Conservation (phyloP, 2,329 filamentous ascomycete species). For the Colletotrichum salicis region DNA sequence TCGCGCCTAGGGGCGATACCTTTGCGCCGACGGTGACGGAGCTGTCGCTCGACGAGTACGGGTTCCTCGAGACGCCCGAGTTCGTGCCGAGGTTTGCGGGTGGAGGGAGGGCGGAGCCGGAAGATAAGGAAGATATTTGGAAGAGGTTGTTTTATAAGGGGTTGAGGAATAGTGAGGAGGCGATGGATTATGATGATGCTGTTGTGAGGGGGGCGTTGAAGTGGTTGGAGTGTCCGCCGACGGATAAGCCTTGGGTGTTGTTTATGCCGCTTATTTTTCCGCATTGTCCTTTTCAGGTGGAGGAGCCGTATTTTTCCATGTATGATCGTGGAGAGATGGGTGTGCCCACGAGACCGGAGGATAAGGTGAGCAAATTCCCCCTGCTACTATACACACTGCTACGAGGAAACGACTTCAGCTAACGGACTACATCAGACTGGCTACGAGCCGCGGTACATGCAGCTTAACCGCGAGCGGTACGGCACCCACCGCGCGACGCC, state of each 20-base stretch:
- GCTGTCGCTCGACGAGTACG: constrained; percentile 56
- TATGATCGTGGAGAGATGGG: constrained; percentile 49
- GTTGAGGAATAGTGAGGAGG: constrained; percentile 47
- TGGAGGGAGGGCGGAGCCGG: constrained; percentile 6
- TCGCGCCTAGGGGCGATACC: constrained; percentile 53
- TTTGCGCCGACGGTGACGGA: constrained; percentile 57
- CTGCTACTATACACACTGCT: neutral
- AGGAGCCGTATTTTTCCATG: constrained; percentile 60
- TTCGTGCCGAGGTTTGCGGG: constrained; percentile 46
- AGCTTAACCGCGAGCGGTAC: constrained; percentile 49
- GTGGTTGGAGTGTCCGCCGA: constrained; percentile 56
- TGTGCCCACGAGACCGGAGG: constrained; percentile 8
- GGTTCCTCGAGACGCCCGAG: constrained; percentile 53
- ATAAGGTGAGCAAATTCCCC: constrained; percentile 15
- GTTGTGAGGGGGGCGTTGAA: constrained; percentile 52
- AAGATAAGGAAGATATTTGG: constrained; percentile 48
- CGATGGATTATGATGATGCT: constrained; percentile 57
- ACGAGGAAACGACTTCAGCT: neutral
- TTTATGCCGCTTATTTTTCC: constrained; percentile 57
- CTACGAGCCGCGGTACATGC: constrained; percentile 55
- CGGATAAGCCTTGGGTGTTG: constrained; percentile 53
- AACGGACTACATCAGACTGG: constrained; percentile 45
- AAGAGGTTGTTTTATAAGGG: constrained; percentile 54
- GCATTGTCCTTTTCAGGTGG: constrained; percentile 58
- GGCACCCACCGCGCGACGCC: constrained; percentile 51